Evolutionary conservation across 1,284 basidiomycete genomes (phyloP).

Genomic region (Jaminaea rosea): DNA sequence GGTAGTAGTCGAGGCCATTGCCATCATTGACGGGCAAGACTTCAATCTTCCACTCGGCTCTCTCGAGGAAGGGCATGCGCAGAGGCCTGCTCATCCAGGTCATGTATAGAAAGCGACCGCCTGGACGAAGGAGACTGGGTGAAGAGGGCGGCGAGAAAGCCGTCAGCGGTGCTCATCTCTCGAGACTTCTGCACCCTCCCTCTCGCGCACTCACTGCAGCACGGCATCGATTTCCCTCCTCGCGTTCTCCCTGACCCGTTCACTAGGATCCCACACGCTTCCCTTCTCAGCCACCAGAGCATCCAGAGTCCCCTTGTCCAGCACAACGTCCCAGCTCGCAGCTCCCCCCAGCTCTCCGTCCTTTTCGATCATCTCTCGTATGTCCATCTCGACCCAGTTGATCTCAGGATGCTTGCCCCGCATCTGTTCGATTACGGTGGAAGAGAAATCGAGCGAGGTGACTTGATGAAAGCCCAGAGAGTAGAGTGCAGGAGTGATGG

Average conservation of each 20-base stretch:
- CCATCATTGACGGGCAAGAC: background rate
- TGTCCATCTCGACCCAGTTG: conserved; percentile 33
- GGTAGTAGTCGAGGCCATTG: background rate
- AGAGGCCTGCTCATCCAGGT: conserved; percentile 45
- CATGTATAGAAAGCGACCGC: conserved; percentile 34
- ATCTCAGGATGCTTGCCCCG: conserved; percentile 13
- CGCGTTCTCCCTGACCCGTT: conserved; percentile 21
- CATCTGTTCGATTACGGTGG: conserved; percentile 30
- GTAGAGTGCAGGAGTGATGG: conserved; percentile 16
- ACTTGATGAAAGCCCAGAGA: background rate
- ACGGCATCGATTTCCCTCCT: conserved; percentile 30
- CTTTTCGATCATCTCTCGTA: conserved; percentile 27
- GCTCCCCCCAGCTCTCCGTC: conserved; percentile 17
- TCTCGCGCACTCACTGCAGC: conserved; percentile 16
- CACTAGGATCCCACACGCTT: conserved; percentile 29
- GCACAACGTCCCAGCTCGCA: conserved; percentile 25
- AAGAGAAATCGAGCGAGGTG: conserved; percentile 27
- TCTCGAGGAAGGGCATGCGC: conserved; percentile 22
- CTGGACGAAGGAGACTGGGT: conserved; percentile 17
- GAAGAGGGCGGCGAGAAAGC: background rate
- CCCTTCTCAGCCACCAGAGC: conserved; percentile 42
- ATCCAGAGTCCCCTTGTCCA: conserved; percentile 46
- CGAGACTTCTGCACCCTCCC: no score
- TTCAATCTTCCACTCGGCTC: conserved; percentile 2
- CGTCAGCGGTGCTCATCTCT: background rate